Conservation (phyloP, 2,329 filamentous ascomycete genomes). For the Colletotrichum lini region DNA sequence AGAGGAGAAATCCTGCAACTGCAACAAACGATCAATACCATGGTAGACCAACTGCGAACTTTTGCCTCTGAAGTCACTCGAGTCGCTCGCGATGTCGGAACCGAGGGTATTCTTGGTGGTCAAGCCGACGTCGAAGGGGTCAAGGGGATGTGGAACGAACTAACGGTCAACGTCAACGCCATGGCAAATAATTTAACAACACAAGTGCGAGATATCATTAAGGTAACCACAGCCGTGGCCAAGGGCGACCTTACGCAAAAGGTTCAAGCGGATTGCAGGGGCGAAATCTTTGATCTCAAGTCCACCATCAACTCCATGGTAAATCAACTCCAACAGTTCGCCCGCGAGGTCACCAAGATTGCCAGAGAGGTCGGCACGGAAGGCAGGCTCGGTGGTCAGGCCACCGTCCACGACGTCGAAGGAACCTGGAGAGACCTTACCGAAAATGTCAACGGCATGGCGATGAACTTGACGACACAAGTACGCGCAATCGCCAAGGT, state of each 20-base stretch:
- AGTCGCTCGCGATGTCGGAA: slow-evolving; percentile 87
- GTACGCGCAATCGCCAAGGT: slow-evolving; percentile 98
- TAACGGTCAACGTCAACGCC: slow-evolving; percentile 88
- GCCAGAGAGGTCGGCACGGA: slow-evolving; percentile 97
- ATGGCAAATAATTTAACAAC: slow-evolving; percentile 91
- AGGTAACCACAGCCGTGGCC: slow-evolving; percentile 79
- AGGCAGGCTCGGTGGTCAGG: slow-evolving; percentile 92
- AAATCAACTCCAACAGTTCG: slow-evolving; percentile 96
- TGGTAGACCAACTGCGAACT: slow-evolving; percentile 88
- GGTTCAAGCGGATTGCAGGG: slow-evolving; percentile 92
- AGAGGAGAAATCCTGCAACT: slow-evolving; percentile 86
- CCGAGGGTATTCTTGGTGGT: slow-evolving; percentile 85
- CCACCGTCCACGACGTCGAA: slow-evolving; percentile 95
- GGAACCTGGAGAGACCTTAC: slow-evolving; percentile 98
- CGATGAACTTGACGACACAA: slow-evolving; percentile 97
- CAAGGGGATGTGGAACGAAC: slow-evolving; percentile 90
- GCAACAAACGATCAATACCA: slow-evolving; percentile 90
- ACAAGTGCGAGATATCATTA: slow-evolving; percentile 95
- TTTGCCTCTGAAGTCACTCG: slow-evolving; percentile 89
- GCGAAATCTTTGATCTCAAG: slow-evolving; percentile 94
- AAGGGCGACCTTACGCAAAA: slow-evolving; percentile 96
- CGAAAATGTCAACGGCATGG: slow-evolving; percentile 97
- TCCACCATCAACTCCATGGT: slow-evolving; percentile 99
- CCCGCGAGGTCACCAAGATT: slow-evolving; percentile 96
- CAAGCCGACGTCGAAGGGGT: slow-evolving; percentile 88